Evolutionary conservation across 805 yeast genomes (phyloP), one percentile per base, ranked within the genome.

Genomic region (Saturnispora diversa): DNA sequence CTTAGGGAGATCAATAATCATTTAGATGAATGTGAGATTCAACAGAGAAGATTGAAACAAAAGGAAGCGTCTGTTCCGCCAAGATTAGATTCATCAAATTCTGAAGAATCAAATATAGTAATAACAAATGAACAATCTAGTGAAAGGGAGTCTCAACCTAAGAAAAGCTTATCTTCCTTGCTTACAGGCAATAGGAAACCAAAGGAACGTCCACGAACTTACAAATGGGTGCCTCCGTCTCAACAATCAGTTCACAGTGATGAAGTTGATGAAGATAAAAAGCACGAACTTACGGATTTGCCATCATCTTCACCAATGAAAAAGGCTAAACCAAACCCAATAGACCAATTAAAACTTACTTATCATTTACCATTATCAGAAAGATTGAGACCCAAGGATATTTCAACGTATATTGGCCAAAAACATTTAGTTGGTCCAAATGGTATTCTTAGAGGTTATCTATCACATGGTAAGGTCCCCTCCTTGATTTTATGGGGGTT

Each of bases 401-500:
- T 92, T 21, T 68, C 69, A 3, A 84, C 81, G 3, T 87, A 79
- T 53, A 70, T 90, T 19, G 99, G 99, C 0, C 99, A 92, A 60
- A 64, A 67, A 11, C 94, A 88, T 60, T 60, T 92, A 2, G 65
- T 90, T 4, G 81, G 84, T 0, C 60, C 63, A 2, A 65, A 68
- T 6, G 94, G 96, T 1, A 65, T 79, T 3, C 62, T 90, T 2
- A 63, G 76, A 21, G 78, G 78, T 33, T 83, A 83, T 45, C 67
- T 88, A 2, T 68, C 70, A 27, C 62, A 71, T 60, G 75, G 80
- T n/a, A 65, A 68, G 35, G 65, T 84, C 6, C 97, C 97, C 1
- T 86, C 96, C 0, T 70, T 92, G 76, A 76, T 92, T 2, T 62
- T 92, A 5, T 83, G 92, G 84, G 99, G 99, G 0, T 95, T 95